Conservation (phyloP, 495 filamentous ascomycete genomes). For the Aspergillus nidulans region DNA sequence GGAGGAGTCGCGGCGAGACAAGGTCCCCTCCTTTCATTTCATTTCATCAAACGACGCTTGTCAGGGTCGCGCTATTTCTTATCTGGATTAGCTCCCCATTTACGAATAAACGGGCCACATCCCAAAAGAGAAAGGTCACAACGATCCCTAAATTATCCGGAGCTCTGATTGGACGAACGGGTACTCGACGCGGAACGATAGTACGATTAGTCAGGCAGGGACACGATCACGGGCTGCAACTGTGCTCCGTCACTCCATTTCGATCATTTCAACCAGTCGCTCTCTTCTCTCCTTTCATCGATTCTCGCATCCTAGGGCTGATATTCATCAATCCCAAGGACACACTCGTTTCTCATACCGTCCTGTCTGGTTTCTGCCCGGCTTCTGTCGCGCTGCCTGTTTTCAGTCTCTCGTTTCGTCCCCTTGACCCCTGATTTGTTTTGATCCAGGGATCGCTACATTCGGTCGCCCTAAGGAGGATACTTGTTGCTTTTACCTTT, state of each 20-base stretch:
- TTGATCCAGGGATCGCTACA: not conserved
- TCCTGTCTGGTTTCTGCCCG: not conserved
- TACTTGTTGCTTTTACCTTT: not conserved
- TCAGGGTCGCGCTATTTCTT: not conserved
- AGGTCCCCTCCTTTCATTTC: not conserved
- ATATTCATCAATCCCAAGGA: constrained; percentile 7
- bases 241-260: not conserved
- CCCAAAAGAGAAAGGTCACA: not conserved
- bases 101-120: no score
- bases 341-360: constrained; percentile 5
- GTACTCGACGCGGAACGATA: not conserved
- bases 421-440: constrained; percentile 1
- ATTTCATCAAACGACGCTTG: not conserved
- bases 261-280: constrained; percentile 1
- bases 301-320: constrained; percentile 6
- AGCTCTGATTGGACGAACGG: constrained; percentile 11
- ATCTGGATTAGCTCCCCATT: not conserved
- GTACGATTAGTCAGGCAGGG: not conserved
- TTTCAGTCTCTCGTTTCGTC: constrained; percentile 3
- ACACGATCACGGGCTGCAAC: not conserved
- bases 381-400: constrained; percentile 1
- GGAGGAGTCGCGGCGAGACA: not conserved
- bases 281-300: constrained; percentile 8
- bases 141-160: constrained; percentile 12
- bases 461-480: not conserved